Percentiles rank a stretch among this genome's conserved stretches.
Conservation (phyloP, 257 asterid genomes). For the Thymus quinquecostatus region DNA sequence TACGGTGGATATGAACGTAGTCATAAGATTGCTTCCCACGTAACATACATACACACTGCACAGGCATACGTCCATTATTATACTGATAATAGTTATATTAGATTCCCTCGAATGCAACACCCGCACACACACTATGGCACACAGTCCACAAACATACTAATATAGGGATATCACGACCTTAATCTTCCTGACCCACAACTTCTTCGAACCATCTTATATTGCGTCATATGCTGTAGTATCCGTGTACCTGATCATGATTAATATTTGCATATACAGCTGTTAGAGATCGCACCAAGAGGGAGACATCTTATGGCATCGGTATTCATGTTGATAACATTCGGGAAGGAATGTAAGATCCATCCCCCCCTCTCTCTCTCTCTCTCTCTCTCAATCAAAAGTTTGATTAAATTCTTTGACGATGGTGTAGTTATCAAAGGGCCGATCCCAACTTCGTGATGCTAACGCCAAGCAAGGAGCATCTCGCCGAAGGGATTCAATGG, state of each 20-base stretch:
- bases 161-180: neutral
- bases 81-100: too few species aligned
- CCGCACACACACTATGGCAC: neutral
- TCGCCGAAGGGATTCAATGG: conserved; percentile 92
- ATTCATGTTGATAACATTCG: conserved; percentile 73
- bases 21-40: neutral
- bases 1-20: too few species aligned
- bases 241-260: neutral
- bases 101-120: too few species aligned
- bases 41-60: neutral
- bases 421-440: conserved; percentile 80
- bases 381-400: neutral
- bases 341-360: conserved; percentile 74
- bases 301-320: conserved; percentile 76
- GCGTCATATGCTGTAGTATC: neutral
- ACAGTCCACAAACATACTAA: neutral
- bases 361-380: neutral
- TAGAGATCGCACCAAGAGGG: conserved; percentile 70
- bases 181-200: neutral
- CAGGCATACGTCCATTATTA: too few species aligned
- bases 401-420: neutral
- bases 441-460: conserved; percentile 94
- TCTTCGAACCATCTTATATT: neutral
- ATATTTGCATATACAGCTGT: conserved; percentile 60
- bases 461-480: conserved; percentile 92